Percentiles rank a stretch among this genome's conserved stretches.
phyloP scores from a whole-genome alignment of 2,329 filamentous ascomycete genomes.

The Cadophora sp. region DNA sequence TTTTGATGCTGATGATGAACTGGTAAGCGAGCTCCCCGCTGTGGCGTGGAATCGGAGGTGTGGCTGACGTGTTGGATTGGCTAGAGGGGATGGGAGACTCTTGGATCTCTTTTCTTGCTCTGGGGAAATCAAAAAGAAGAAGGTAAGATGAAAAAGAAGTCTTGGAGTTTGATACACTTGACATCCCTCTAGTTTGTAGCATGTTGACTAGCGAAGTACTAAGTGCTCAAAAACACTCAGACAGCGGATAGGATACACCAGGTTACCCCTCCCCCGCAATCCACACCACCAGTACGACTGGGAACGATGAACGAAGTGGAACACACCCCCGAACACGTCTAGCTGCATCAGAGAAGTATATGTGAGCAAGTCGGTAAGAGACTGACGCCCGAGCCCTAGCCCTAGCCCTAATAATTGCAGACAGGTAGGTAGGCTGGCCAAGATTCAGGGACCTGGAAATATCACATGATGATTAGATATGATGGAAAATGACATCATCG shows the following conservation, averaged over 20 bases:
- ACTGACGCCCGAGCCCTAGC: background rate
- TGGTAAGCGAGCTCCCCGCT: background rate
- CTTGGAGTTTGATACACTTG: background rate
- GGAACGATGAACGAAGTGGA: background rate
- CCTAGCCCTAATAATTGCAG: background rate
- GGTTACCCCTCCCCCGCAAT: constrained; percentile 5
- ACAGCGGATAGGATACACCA: background rate
- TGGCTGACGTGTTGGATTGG: background rate
- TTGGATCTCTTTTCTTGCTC: background rate
- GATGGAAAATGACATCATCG: background rate
- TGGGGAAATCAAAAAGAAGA: background rate
- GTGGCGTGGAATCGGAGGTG: background rate
- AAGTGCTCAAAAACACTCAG: constrained; percentile 2
- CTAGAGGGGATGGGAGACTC: background rate
- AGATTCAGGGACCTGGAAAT: background rate
- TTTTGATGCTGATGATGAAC: background rate
- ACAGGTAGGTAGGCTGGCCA: background rate
- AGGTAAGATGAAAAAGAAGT: background rate
- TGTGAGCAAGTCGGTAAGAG: background rate
- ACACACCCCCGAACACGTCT: background rate
- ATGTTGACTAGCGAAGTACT: background rate
- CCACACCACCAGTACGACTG: background rate
- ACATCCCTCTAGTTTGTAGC: background rate
- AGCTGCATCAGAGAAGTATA: background rate
- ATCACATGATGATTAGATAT: background rate